These are phyloP conservation scores for Fusarium begoniae DNA, from an alignment of 2,329 filamentous ascomycete genomes.

Conservation along the genomic window DNA sequence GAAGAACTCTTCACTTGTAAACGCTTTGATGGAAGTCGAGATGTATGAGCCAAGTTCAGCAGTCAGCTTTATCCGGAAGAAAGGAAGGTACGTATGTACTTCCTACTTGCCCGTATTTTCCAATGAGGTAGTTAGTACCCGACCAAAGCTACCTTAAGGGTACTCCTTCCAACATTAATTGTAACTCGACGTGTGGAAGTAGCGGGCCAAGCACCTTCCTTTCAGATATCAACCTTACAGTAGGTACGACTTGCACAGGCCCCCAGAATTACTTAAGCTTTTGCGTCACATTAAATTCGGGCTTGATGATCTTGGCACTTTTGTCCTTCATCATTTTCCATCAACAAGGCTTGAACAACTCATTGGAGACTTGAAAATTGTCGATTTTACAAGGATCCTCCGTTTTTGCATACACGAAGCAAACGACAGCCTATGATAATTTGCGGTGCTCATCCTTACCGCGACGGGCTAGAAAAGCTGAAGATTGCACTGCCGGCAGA, in stretches of 20 bases:
- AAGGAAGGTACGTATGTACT: background rate
- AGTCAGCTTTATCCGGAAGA: background rate
- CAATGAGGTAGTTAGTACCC: background rate
- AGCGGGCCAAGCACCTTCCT: background rate
- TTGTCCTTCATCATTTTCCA: background rate
- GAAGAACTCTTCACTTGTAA: background rate
- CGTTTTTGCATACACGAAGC: slow-evolving; percentile 41
- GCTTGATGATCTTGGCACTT: slow-evolving; percentile 3
- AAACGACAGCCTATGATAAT: slow-evolving; percentile 9
- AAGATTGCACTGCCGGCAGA: slow-evolving; percentile 35
- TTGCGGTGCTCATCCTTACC: slow-evolving; percentile 22
- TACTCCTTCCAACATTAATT: background rate
- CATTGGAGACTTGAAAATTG: slow-evolving; percentile 21
- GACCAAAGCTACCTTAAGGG: background rate
- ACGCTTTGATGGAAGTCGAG: background rate
- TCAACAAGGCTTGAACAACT: background rate
- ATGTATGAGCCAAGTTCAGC: background rate
- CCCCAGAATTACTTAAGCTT: background rate
- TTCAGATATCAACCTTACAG: background rate
- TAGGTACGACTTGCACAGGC: background rate
- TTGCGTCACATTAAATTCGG: background rate
- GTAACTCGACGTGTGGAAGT: background rate
- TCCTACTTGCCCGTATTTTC: background rate
- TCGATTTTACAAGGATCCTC: slow-evolving; percentile 32
- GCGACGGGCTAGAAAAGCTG: slow-evolving; percentile 35